Conservation (phyloP, 2,329 filamentous ascomycete genomes). For the Thelonectria blattea region DNA sequence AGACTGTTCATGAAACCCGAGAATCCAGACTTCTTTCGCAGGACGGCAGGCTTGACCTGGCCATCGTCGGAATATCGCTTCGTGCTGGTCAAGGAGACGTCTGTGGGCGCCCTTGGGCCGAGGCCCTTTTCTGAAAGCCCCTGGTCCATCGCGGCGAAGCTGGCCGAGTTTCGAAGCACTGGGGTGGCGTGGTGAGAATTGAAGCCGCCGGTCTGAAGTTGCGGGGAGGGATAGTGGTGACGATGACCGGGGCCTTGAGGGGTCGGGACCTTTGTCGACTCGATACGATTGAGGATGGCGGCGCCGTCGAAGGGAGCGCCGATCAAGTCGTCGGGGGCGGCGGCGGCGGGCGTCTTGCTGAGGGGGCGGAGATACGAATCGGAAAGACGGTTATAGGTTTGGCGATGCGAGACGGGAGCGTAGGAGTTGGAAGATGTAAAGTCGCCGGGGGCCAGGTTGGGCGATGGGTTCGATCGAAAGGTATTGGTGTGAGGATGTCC, state of each 20-base stretch:
- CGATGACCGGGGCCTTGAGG: slow-evolving; percentile 38
- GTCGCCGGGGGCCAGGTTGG: slow-evolving; percentile 53
- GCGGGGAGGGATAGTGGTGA: slow-evolving; percentile 42
- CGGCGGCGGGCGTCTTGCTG: slow-evolving; percentile 27
- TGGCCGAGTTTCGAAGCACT: slow-evolving; percentile 68
- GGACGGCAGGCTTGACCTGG: slow-evolving; percentile 63
- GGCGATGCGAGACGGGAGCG: slow-evolving; percentile 36
- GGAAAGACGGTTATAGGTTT: slow-evolving; percentile 36
- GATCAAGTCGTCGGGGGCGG: slow-evolving; percentile 63
- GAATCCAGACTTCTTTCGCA: slow-evolving; percentile 87
- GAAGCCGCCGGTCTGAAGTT: slow-evolving; percentile 58
- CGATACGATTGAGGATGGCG: slow-evolving; percentile 65
- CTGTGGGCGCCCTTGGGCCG: slow-evolving; percentile 48
- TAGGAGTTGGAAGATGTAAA: slow-evolving; percentile 48
- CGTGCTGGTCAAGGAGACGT: slow-evolving; percentile 54
- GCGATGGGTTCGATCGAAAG: slow-evolving; percentile 54
- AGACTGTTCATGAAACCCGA: slow-evolving; percentile 85
- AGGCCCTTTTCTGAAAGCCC: slow-evolving; percentile 46
- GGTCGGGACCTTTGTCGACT: slow-evolving; percentile 54
- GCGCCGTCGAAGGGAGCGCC: slow-evolving; percentile 70
- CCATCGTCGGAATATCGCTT: slow-evolving; percentile 84
- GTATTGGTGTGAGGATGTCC: slow-evolving; percentile 49
- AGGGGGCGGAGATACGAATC: slow-evolving; percentile 36
- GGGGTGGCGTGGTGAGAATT: slow-evolving; percentile 59
- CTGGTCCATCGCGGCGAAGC: slow-evolving; percentile 49